These are phyloP conservation scores for Thraustochytrium sp. DNA, from an alignment of 352 stramenopile species.

Conservation along the genomic window DNA sequence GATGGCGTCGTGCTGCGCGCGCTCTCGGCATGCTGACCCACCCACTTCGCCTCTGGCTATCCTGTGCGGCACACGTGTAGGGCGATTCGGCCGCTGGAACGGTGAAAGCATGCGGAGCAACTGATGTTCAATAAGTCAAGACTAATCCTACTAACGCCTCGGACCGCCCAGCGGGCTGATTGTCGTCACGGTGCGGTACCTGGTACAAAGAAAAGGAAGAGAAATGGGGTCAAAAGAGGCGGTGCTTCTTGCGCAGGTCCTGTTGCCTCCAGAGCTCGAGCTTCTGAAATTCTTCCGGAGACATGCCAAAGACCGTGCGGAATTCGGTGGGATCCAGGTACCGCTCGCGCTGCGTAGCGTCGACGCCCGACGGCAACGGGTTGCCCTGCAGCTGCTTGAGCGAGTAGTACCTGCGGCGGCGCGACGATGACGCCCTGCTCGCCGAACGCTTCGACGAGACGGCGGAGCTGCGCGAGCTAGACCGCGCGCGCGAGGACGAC, in stretches of 20 bases:
- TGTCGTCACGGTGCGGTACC: no score
- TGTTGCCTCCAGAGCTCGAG: neutral
- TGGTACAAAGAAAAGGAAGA: no score
- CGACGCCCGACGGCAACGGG: neutral
- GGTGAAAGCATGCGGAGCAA: no score
- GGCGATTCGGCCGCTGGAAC: no score
- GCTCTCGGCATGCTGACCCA: no score
- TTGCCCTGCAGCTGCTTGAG: neutral
- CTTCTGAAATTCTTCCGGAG: constrained; percentile 33
- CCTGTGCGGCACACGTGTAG: no score
- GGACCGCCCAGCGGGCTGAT: no score
- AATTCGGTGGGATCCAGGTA: constrained; percentile 41
- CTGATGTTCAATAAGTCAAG: no score
- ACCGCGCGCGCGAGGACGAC: neutral
- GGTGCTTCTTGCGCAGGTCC: constrained; percentile 7
- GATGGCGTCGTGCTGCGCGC: no score
- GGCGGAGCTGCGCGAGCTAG: neutral
- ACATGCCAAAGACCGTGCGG: constrained; percentile 28
- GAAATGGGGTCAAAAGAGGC: neutral
- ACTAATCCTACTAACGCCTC: no score
- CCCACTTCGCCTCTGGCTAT: no score
- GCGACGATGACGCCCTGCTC: neutral
- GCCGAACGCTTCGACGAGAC: neutral
- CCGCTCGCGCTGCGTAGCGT: neutral
- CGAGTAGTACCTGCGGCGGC: neutral